A percentile compares a stretch with the other conserved stretches of the same genome.
These are phyloP conservation scores for Metschnikowia orientalis DNA, from an alignment of 805 yeast species.

Conservation along the genomic window DNA sequence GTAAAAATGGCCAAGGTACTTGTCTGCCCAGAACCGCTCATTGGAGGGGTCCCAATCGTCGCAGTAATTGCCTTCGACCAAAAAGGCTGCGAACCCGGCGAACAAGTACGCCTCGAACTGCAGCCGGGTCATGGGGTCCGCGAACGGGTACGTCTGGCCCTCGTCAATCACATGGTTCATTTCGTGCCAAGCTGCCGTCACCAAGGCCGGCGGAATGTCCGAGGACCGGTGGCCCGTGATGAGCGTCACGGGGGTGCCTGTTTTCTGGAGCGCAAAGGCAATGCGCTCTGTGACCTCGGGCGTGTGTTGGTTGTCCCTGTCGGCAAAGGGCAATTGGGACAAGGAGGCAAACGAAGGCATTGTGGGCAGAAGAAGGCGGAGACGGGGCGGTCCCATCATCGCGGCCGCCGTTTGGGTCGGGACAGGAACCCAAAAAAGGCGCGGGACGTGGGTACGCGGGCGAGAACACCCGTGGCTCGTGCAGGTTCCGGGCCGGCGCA, in stretches of 20 bases:
- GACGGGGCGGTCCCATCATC: too few species aligned
- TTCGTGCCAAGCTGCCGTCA: constrained; percentile 43
- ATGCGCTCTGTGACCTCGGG: constrained; percentile 35
- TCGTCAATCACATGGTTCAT: constrained; percentile 64
- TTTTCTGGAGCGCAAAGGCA: constrained; percentile 40
- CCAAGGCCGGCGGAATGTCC: constrained; percentile 48
- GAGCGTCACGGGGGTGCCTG: constrained; percentile 47
- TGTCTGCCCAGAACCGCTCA: constrained; percentile 41
- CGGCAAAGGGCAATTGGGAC: constrained; percentile 32
- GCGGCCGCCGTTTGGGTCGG: too few species aligned
- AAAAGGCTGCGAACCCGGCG: constrained; percentile 57
- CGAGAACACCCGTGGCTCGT: too few species aligned
- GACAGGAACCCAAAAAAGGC: too few species aligned
- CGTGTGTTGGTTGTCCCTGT: constrained; percentile 19
- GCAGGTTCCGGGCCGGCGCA: too few species aligned
- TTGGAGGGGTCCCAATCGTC: constrained; percentile 29
- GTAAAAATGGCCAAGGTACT: constrained; percentile 68
- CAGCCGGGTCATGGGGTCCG: constrained; percentile 35
- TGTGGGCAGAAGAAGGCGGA: too few species aligned
- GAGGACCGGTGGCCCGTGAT: constrained; percentile 50
- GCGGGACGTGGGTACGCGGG: too few species aligned
- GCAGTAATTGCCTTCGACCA: constrained; percentile 41
- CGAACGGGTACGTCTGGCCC: constrained; percentile 75
- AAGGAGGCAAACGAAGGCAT: constrained; percentile 2
- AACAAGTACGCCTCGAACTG: constrained; percentile 68